Base-by-base conservation (phyloP, 768 basidiomycete species). In the Phanerochaete carnosa region DNA sequence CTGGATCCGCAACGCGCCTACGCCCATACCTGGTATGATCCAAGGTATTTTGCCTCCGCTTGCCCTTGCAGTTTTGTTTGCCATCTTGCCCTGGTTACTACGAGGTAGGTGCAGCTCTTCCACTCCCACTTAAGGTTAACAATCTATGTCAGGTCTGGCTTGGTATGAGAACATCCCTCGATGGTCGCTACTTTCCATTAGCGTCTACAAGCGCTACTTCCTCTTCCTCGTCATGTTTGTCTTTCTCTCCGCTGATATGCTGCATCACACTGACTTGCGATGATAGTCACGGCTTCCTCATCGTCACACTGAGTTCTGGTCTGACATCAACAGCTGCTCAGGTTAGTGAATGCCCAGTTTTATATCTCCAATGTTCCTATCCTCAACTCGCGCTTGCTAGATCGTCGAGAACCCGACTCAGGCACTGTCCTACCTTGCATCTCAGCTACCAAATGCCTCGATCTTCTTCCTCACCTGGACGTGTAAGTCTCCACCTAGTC, bases 101-200 rank as follows among this genome's bases (percentile, higher is more conserved):
- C 72, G 79, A 66, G 80, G 87, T 86, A 59, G 63, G 79, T 65
- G 74, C 45, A 11, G 2, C 16, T 1, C 55, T 25, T 16, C 33
- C 4, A 12, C 19, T 19, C 16, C 11, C 19, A 43, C 4, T 19
- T 4, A 4, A 4, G 19, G n/a, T 25, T 3, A 19, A 53, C 15
- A 37, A 32, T 37, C 8, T 43, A 8, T 25, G n/a, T 22, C 55
- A 74, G 87, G 72, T 15, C 72, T 89, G 16, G 85, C 87, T n/a
- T 82, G 82, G 75, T 86, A 87, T 64, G 84, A 90, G 69, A 87
- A 87, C 52, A 87, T 88, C 50, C 88, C 89, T 0, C 79, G 84
- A 37, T 83, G 83, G 62, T 87, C 86, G 0, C 74, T 83, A 22
- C 82, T 92, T 22, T 86, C 87, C 47, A 75, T 88, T 59, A 85